Conservation (phyloP, 2,329 filamentous ascomycete genomes). For the Pseudopyricularia javanii region DNA sequence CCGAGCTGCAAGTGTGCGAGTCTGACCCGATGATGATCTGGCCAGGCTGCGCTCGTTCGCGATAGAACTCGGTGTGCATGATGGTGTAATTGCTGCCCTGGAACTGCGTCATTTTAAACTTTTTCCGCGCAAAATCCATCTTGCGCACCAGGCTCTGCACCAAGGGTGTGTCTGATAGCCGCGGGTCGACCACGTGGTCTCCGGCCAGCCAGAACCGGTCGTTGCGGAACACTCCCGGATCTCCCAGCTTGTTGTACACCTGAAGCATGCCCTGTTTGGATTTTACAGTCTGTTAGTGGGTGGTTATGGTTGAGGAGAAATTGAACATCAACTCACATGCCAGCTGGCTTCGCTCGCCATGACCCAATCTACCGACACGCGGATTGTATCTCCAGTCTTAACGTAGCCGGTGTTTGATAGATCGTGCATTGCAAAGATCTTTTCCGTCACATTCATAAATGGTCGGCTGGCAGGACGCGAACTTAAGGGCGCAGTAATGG, state of each 20-base stretch:
- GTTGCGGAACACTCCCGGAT: slow-evolving; percentile 31
- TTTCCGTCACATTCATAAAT: slow-evolving; percentile 28
- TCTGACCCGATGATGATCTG: slow-evolving; percentile 24
- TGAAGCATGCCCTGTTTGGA: slow-evolving; percentile 22
- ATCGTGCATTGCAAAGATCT: slow-evolving; percentile 31
- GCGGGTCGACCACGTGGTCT: slow-evolving; percentile 34
- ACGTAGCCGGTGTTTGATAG: slow-evolving; percentile 19
- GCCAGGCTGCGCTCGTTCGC: slow-evolving; percentile 23
- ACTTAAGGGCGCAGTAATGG: neutral
- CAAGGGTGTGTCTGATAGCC: slow-evolving; percentile 20
- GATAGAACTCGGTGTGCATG: slow-evolving; percentile 25
- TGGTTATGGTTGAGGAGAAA: neutral
- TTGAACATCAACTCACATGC: slow-evolving; percentile 11
- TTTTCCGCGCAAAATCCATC: slow-evolving; percentile 20
- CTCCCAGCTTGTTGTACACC: slow-evolving; percentile 24
- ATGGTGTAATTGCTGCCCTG: slow-evolving; percentile 25
- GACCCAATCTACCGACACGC: slow-evolving; percentile 31
- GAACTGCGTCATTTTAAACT: slow-evolving; percentile 30
- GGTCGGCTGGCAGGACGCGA: slow-evolving; percentile 9
- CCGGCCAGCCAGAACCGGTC: slow-evolving; percentile 36
- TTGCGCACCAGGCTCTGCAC: slow-evolving; percentile 22
- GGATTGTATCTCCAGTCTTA: slow-evolving; percentile 23
- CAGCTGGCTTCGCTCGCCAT: slow-evolving; percentile 30
- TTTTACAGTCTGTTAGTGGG: neutral
- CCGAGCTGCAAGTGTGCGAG: slow-evolving; percentile 24